Evolutionary conservation across 208 protist genomes (phyloP).

Genomic region (Phytomonas serpens): DNA sequence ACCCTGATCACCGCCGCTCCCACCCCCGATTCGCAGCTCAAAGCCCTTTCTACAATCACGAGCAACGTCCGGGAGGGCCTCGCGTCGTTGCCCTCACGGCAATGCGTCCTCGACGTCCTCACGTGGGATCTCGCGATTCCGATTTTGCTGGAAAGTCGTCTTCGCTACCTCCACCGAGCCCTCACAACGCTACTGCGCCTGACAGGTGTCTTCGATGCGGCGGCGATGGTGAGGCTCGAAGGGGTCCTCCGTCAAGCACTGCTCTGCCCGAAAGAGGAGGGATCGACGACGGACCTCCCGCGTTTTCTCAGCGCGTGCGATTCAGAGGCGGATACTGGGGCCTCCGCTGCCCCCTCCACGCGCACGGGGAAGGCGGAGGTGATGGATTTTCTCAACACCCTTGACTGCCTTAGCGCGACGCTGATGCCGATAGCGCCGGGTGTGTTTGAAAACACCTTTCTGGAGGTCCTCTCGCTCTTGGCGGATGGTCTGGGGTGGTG

Average conservation of each 20-base stretch:
- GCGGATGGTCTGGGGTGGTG: slow-evolving; percentile 60
- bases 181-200: slow-evolving; percentile 65
- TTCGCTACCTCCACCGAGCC: slow-evolving; percentile 77
- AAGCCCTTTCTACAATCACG: slow-evolving; percentile 57
- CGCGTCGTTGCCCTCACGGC: slow-evolving; percentile 13
- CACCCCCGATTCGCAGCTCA: slow-evolving; percentile 63
- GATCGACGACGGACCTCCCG: not conserved
- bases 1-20: slow-evolving; percentile 26
- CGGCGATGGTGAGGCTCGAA: not conserved
- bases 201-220: slow-evolving; percentile 9
- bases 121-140: slow-evolving; percentile 49
- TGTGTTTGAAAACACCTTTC: slow-evolving; percentile 64
- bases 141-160: slow-evolving; percentile 63
- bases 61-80: slow-evolving; percentile 32
- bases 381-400: slow-evolving; percentile 62
- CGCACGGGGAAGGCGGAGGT: slow-evolving; percentile 26
- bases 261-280: not conserved
- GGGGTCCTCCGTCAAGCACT: not conserved
- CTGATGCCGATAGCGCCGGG: slow-evolving; percentile 60
- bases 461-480: slow-evolving; percentile 62
- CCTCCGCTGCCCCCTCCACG: not conserved
- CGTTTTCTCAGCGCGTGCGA: not conserved
- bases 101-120: slow-evolving; percentile 18
- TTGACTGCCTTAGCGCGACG: slow-evolving; percentile 63
- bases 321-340: not conserved